phyloP scores from a whole-genome alignment of 352 stramenopile species.

The Globisporangium camurandrum region DNA sequence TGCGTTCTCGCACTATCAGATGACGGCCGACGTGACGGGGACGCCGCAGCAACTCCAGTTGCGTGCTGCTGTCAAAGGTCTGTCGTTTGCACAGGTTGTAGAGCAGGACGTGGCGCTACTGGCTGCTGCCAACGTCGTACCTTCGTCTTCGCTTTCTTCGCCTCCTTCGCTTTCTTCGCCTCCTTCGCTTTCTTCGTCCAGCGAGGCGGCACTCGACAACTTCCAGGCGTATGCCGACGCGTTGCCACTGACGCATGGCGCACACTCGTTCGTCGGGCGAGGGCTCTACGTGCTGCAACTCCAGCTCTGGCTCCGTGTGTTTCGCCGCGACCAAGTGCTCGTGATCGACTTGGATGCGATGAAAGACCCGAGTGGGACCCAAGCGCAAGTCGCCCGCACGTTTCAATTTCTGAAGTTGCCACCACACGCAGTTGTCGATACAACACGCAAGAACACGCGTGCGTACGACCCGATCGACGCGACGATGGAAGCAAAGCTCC shows the following conservation, averaged over 20 bases:
- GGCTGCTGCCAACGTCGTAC: slow-evolving; percentile 16
- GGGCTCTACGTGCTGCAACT: slow-evolving; percentile 92
- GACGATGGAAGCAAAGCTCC: slow-evolving; percentile 22
- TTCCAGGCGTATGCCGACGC: slow-evolving; percentile 41
- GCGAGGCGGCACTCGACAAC: slow-evolving; percentile 13
- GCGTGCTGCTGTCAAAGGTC: slow-evolving; percentile 60
- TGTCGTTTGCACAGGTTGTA: slow-evolving; percentile 84
- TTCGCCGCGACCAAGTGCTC: slow-evolving; percentile 77
- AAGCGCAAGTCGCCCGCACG: slow-evolving; percentile 25
- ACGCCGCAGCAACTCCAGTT: slow-evolving; percentile 77
- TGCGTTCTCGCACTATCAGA: slow-evolving; percentile 90
- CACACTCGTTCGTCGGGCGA: slow-evolving; percentile 81
- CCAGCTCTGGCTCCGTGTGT: slow-evolving; percentile 86
- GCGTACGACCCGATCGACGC: slow-evolving; percentile 37
- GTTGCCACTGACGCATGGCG: slow-evolving; percentile 39
- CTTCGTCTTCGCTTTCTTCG: too few species aligned
- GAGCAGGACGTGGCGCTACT: slow-evolving; percentile 82
- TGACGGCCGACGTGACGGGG: slow-evolving; percentile 83
- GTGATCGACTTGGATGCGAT: slow-evolving; percentile 87
- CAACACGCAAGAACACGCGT: slow-evolving; percentile 60
- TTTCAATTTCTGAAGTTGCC: slow-evolving; percentile 42
- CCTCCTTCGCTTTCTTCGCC: too few species aligned
- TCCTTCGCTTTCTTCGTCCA: slow-evolving; percentile 11
- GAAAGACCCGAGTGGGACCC: slow-evolving; percentile 29
- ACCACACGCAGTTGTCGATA: slow-evolving; percentile 25